Base-by-base conservation (phyloP, 2,329 filamentous ascomycete species). In the Exophiala mesophila region DNA sequence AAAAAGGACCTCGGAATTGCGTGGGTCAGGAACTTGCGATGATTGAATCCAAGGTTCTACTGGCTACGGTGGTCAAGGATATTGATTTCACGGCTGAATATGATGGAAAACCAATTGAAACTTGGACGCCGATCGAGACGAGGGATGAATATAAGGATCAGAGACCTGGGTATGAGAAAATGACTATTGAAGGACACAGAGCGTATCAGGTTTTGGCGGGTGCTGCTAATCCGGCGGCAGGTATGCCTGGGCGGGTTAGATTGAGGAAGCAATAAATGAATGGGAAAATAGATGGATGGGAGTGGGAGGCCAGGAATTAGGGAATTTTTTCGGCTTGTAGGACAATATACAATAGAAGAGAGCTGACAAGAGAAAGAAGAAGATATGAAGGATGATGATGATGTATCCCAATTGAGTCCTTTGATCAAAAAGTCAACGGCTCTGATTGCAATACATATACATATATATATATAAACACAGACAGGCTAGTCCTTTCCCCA, bases 11-110 rank as follows among this genome's bases (percentile, higher is more conserved):
- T 2, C 59, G 77, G 9, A 73, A 71, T 38, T 82, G 77, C 52
- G 68, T 79, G n/a, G 76, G 75, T 1, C 73, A 78, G 56, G 71
- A 74, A 49, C 62, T 79, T 32, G 76, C 70, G 1, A 68, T 71
- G 59, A 60, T 75, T 12, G 76, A 80, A 58, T 54, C 73, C 16
- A 70, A 69, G 48, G 61, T 73, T 45, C 63, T 73, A 5, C 57
- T 79, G 19, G 69, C 70, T 3, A 67, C 75, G 56, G 70, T 69
- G 0, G 55, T 71, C 56, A 19, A 73, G 36, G 67, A 69, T 13
- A 74, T 77, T 35, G 71, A 77, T 24, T 68, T 80, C 44, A 57
- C 62, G 37, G 57, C 59, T 1, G 58, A 57, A 10, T 72, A 65
- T 48, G 58, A 60, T 10, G 65, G 38, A 24, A 59, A 38, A 54